A percentile compares a stretch with the other conserved stretches of the same genome.
phyloP scores from a whole-genome alignment of 2,329 filamentous ascomycete species.

The Colletotrichum sp. region DNA sequence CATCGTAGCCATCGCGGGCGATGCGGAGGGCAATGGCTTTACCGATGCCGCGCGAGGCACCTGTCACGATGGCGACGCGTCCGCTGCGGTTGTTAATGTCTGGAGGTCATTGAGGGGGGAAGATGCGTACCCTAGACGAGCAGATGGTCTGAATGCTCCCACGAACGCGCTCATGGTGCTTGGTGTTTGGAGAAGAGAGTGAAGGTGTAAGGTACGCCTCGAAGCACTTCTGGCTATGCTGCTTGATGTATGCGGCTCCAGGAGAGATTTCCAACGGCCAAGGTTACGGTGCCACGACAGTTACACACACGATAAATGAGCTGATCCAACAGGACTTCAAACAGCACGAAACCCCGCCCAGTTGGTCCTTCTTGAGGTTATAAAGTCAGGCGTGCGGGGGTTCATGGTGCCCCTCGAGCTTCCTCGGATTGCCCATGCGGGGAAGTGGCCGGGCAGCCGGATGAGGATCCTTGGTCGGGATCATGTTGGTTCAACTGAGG shows the following conservation, averaged over 20 bases:
- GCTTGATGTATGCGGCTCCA: not conserved
- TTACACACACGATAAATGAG: not conserved
- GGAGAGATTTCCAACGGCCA: not conserved
- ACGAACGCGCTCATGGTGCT: conserved; percentile 2
- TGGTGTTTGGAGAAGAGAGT: not conserved
- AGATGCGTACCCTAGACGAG: not conserved
- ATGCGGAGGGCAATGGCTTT: conserved; percentile 68
- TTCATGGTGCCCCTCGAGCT: not conserved
- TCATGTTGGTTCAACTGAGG: not conserved
- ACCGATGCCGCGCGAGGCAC: conserved; percentile 46
- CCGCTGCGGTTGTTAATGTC: not conserved
- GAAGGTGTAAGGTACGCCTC: not conserved
- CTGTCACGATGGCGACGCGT: conserved; percentile 18
- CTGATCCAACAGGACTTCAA: not conserved
- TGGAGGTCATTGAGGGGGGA: not conserved
- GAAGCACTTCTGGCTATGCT: not conserved
- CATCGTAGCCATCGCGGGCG: conserved; percentile 68
- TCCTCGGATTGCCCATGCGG: not conserved
- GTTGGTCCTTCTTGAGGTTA: not conserved
- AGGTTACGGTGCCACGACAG: not conserved
- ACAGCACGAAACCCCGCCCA: not conserved
- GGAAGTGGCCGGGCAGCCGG: not conserved
- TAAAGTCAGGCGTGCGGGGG: not conserved
- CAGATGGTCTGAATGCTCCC: conserved; percentile 7
- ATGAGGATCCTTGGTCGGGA: not conserved